A percentile compares a stretch with the other conserved stretches of the same genome.
These are phyloP conservation scores for Lagenaria siceraria DNA, from an alignment of 306 rosid genomes.

Conservation along the genomic window DNA sequence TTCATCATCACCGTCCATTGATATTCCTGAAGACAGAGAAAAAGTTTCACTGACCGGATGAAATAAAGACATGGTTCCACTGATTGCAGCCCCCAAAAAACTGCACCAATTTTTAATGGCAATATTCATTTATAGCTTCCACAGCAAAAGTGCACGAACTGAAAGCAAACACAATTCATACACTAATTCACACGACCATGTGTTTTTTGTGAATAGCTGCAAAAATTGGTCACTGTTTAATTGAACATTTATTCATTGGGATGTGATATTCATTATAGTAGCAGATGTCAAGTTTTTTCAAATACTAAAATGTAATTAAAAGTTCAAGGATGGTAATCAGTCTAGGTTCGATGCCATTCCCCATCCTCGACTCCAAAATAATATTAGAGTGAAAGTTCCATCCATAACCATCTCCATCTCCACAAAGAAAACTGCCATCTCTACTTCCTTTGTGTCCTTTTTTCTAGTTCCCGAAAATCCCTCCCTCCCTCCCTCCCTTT, in stretches of 20 bases:
- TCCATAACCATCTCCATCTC: not conserved
- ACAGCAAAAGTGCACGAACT: not conserved
- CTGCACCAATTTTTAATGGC: not conserved
- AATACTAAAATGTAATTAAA: not conserved
- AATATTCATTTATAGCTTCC: not conserved
- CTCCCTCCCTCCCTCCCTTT: not conserved
- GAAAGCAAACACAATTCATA: not conserved
- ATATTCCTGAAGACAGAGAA: slow-evolving; percentile 46
- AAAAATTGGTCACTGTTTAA: not conserved
- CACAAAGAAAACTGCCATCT: not conserved
- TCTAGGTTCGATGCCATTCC: not conserved
- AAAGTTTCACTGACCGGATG: not conserved
- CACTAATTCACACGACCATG: not conserved
- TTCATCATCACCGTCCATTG: slow-evolving; percentile 97
- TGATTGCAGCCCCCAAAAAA: not conserved
- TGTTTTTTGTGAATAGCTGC: not conserved
- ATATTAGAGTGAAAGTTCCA: not conserved
- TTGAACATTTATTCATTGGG: not conserved
- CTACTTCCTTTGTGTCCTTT: not conserved
- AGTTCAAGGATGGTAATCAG: not conserved
- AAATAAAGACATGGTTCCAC: not conserved
- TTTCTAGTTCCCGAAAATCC: not conserved
- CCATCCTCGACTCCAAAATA: not conserved
- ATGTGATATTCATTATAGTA: not conserved
- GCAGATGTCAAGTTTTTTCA: not conserved